Evolutionary conservation across 1,284 basidiomycete genomes (phyloP).

Genomic region (Marasmius tenuissimus): DNA sequence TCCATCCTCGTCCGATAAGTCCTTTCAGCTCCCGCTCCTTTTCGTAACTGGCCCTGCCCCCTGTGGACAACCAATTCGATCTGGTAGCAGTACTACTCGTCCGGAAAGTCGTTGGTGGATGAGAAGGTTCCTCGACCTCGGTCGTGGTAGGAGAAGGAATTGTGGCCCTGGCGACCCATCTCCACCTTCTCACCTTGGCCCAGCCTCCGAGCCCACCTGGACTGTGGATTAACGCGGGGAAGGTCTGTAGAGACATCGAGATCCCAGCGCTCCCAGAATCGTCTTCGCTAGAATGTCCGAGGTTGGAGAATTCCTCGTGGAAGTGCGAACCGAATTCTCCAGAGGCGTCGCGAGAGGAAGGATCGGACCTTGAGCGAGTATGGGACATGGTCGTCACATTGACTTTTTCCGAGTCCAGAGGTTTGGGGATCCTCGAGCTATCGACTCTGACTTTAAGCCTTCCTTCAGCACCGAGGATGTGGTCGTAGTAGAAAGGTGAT

Average conservation of each 20-base stretch:
- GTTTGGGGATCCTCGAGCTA: neutral
- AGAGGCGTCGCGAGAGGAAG: neutral
- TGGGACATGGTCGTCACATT: neutral
- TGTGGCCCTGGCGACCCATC: neutral
- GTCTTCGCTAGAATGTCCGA: neutral
- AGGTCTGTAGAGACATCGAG: neutral
- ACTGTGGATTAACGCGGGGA: neutral
- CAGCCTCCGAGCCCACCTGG: neutral
- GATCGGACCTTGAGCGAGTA: neutral
- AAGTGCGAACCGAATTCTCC: neutral
- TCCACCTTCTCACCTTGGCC: neutral
- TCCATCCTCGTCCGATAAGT: neutral
- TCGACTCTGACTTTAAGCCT: neutral
- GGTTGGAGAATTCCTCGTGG: neutral
- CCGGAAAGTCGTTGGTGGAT: neutral
- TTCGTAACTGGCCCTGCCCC: too few species aligned
- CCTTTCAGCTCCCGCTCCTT: neutral
- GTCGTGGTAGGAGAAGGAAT: neutral
- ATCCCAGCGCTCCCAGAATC: neutral
- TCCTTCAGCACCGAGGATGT: neutral
- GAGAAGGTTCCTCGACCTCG: neutral
- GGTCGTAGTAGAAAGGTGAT: neutral
- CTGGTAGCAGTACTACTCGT: neutral
- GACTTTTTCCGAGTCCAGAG: neutral
- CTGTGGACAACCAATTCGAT: neutral